phyloP scores from a whole-genome alignment of 768 basidiomycete genomes.

The Candolleomyces efflorescens region DNA sequence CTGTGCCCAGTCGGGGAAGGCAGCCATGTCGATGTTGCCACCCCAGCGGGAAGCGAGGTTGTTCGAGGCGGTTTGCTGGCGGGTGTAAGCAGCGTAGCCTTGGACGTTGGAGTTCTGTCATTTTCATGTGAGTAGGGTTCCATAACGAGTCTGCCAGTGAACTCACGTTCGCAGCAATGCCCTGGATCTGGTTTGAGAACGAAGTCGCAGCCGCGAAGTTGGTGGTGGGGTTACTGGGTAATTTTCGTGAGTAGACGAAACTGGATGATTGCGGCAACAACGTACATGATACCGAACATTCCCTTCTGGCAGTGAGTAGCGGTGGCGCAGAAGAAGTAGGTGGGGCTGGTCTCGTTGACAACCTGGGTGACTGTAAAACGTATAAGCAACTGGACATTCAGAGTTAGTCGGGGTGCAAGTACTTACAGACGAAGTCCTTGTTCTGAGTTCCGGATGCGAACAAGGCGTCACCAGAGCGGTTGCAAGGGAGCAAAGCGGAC shows the following conservation, averaged over 20 bases:
- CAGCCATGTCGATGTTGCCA: slow-evolving; percentile 51
- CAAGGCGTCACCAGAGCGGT: slow-evolving; percentile 51
- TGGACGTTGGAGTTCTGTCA: slow-evolving; percentile 51
- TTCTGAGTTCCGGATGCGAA: slow-evolving; percentile 68
- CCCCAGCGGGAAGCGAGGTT: slow-evolving; percentile 55
- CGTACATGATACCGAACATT: slow-evolving; percentile 78
- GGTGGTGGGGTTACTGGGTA: slow-evolving; percentile 51
- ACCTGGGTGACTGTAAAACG: slow-evolving; percentile 52
- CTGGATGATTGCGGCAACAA: not conserved
- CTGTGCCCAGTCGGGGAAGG: slow-evolving; percentile 54
- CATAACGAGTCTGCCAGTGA: not conserved
- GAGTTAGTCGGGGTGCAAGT: not conserved
- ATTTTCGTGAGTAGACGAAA: slow-evolving; percentile 9
- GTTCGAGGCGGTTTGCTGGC: slow-evolving; percentile 44
- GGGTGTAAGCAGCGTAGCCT: slow-evolving; percentile 51
- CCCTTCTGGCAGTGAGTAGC: slow-evolving; percentile 75
- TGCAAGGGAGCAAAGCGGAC: slow-evolving; percentile 64
- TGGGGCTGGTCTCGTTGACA: slow-evolving; percentile 70
- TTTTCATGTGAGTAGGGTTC: not conserved
- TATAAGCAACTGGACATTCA: slow-evolving; percentile 10
- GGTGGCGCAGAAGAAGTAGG: slow-evolving; percentile 71
- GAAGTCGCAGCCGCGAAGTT: slow-evolving; percentile 41
- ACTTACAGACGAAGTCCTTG: slow-evolving; percentile 59
- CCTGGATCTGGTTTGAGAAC: slow-evolving; percentile 49
- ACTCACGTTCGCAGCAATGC: slow-evolving; percentile 41